Conservation (phyloP, 2,329 filamentous ascomycete species). For the Verticillium nonalfalfae region DNA sequence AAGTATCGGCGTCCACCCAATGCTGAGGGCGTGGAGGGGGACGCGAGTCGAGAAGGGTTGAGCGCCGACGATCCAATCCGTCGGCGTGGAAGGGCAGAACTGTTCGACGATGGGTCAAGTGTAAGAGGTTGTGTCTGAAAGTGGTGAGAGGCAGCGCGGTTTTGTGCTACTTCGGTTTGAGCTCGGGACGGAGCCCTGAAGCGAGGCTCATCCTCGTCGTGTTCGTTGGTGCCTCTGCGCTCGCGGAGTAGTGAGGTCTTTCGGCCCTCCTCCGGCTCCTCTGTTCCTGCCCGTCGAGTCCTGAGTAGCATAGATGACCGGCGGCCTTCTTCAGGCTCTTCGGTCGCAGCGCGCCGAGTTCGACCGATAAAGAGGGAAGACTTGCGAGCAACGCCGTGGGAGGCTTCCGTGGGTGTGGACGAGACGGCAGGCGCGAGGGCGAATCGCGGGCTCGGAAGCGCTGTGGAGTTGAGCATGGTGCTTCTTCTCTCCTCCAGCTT, state of each 20-base stretch:
- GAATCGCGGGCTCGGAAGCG: constrained; percentile 38
- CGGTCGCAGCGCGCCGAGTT: constrained; percentile 39
- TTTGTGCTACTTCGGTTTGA: constrained; percentile 44
- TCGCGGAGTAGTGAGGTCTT: constrained; percentile 37
- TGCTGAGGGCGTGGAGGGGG: constrained; percentile 28
- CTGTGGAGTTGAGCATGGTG: constrained; percentile 36
- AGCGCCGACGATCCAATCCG: constrained; percentile 43
- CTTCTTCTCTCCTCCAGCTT: constrained; percentile 48
- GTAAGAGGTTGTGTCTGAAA: neutral
- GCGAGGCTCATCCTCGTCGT: constrained; percentile 42
- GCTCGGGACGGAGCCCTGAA: constrained; percentile 54
- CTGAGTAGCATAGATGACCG: constrained; percentile 41
- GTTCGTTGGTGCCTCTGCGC: constrained; percentile 38
- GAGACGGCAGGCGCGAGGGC: constrained; percentile 25
- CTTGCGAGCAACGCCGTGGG: constrained; percentile 28
- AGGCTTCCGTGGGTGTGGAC: constrained; percentile 15
- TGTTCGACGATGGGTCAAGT: neutral
- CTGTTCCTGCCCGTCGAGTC: constrained; percentile 36
- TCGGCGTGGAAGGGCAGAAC: constrained; percentile 44
- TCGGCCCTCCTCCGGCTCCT: constrained; percentile 40
- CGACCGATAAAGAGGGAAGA: constrained; percentile 45
- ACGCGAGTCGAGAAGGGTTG: constrained; percentile 36
- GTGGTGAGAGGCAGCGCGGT: constrained; percentile 20
- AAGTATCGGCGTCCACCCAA: constrained; percentile 40
- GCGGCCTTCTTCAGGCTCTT: constrained; percentile 45